Conservation (phyloP, 1,284 basidiomycete species). For the Violaceomyces palustris region DNA sequence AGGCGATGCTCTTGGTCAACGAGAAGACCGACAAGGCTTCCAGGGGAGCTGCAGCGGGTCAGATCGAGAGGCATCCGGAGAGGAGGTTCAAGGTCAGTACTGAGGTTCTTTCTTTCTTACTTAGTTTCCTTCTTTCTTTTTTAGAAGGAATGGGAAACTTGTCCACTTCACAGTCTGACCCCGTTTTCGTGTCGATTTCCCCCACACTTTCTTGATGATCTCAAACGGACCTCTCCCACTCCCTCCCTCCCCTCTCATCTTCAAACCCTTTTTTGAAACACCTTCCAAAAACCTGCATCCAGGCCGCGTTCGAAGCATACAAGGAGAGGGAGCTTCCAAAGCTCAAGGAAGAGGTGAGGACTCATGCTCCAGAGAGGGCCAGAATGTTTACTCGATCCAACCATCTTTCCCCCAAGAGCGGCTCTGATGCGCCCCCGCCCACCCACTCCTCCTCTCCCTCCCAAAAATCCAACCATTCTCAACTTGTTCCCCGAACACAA, state of each 20-base stretch:
- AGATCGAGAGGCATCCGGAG: conserved; percentile 89
- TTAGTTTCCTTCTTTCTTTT: too few relatives aligned
- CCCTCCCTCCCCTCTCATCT: conserved; percentile 13
- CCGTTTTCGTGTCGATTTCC: too few relatives aligned
- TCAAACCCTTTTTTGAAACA: too few relatives aligned
- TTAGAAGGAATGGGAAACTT: too few relatives aligned
- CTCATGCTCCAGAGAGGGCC: background rate
- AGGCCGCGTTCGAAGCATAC: conserved; percentile 89
- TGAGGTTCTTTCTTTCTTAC: conserved; percentile 8
- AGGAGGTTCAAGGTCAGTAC: conserved; percentile 60
- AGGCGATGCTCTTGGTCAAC: conserved; percentile 80
- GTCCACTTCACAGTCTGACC: conserved; percentile 5
- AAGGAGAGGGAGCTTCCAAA: conserved; percentile 80
- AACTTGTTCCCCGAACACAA: background rate
- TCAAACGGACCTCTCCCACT: too few relatives aligned
- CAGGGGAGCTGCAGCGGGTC: conserved; percentile 61
- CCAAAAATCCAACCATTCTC: background rate
- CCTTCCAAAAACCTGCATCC: too few relatives aligned
- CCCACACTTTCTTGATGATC: too few relatives aligned
- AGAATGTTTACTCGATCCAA: too few relatives aligned
- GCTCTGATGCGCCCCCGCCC: too few relatives aligned
- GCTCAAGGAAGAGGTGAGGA: conserved; percentile 61
- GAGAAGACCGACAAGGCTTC: conserved; percentile 89
- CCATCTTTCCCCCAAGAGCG: too few relatives aligned
- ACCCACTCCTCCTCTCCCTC: conserved; percentile 15